Evolutionary conservation across 2,329 filamentous ascomycete species (phyloP).

Genomic region (Apiospora aurea): DNA sequence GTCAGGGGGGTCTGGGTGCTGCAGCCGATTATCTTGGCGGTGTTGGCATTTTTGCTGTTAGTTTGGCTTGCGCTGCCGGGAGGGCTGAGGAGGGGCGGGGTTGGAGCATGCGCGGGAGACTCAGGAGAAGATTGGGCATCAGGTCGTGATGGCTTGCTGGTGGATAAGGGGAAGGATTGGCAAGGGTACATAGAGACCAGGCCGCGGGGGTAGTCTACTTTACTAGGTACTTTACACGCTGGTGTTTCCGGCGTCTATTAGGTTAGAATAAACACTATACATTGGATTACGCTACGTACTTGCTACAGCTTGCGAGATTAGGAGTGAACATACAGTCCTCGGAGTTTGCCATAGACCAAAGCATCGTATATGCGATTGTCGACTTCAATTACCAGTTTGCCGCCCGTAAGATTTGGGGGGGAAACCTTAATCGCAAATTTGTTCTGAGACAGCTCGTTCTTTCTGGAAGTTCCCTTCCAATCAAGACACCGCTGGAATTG

Average conservation of each 20-base stretch:
- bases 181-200: not conserved
- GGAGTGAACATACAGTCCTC: too few species aligned
- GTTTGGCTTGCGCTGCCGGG: slow-evolving; percentile 56
- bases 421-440: not conserved
- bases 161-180: slow-evolving; percentile 18
- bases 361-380: not conserved
- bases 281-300: not conserved
- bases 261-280: not conserved
- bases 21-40: slow-evolving; percentile 61
- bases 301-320: not conserved
- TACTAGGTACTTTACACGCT: not conserved
- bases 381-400: not conserved
- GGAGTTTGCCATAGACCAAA: too few species aligned
- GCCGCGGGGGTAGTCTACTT: too few species aligned
- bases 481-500: slow-evolving; percentile 28
- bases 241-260: too few species aligned
- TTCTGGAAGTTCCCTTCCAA: not conserved
- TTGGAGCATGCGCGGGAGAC: slow-evolving; percentile 49
- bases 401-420: not conserved
- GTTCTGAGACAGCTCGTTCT: not conserved
- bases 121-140: slow-evolving; percentile 44
- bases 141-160: slow-evolving; percentile 20
- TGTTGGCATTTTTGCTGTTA: slow-evolving; percentile 52
- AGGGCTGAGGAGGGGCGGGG: slow-evolving; percentile 48
- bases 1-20: slow-evolving; percentile 61